Percentiles rank a stretch among this genome's conserved stretches.
Evolutionary conservation across 805 yeast species (phyloP).

Genomic region (Suhomyces faveliae): DNA sequence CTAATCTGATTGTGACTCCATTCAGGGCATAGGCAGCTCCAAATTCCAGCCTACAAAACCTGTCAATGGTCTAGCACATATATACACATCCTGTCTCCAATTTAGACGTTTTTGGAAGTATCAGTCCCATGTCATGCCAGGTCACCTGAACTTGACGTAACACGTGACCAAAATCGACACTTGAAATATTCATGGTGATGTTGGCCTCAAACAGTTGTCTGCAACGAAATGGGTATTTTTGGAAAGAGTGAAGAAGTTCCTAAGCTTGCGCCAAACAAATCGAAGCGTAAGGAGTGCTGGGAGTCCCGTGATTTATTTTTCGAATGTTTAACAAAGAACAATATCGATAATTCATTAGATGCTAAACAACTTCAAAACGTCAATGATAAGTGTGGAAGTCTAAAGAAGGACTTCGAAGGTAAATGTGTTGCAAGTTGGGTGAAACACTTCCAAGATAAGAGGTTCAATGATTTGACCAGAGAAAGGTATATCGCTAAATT

Average conservation of each 20-base stretch:
- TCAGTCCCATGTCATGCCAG: not conserved
- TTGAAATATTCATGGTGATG: not conserved
- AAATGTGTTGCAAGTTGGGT: conserved; percentile 87
- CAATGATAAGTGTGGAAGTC: conserved; percentile 53
- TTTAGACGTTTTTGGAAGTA: not conserved
- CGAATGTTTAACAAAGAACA: conserved; percentile 65
- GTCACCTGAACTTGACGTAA: not conserved
- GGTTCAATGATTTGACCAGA: conserved; percentile 72
- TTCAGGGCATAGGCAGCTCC: not conserved
- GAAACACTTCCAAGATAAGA: conserved; percentile 85
- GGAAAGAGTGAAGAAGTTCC: conserved; percentile 32
- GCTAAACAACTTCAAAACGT: conserved; percentile 47
- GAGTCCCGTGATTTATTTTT: conserved; percentile 79
- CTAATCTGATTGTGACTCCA: not conserved
- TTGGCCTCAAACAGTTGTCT: not conserved
- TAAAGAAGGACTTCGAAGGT: conserved; percentile 60
- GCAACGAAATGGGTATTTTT: conserved; percentile 52
- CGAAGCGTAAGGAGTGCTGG: conserved; percentile 82
- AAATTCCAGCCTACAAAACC: not conserved
- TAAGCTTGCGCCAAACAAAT: conserved; percentile 54
- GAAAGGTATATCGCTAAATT: conserved; percentile 67
- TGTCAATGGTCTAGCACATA: not conserved
- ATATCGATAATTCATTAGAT: conserved; percentile 69
- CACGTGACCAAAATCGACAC: not conserved
- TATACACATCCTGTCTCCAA: not conserved